Evolutionary conservation across 192 early-diverging fungal species (phyloP), one percentile per base, ranked within the genome.

Genomic region (Funneliformis mosseae): DNA sequence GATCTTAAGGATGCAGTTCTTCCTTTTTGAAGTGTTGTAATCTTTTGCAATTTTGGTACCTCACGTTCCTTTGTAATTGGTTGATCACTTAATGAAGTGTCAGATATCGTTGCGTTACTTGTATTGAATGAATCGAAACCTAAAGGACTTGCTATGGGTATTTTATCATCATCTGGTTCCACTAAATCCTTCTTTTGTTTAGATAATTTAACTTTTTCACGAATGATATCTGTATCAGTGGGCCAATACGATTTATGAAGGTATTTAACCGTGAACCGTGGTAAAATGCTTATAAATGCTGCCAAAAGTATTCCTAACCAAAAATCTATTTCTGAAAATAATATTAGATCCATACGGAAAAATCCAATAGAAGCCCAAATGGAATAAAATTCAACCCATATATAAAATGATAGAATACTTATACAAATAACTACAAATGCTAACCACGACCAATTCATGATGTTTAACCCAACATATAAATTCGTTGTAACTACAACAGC

Each of bases 181-280:
- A 33, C 33, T 8, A 12, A 45, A 48, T 39, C 64, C 14, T 18
- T 55, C 68, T 12, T 27, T 42, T 68, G 4, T 33, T 25, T 67
- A 68, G 14, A 0, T 5, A 55, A 69, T 78, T 25, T 68, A 27
- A 91, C 86, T 76, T 92, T 88, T 86, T 97, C 96, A 62, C 94
- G 95, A 67, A 98, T 89, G 50, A 98, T 90, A 39, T 96, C 92
- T 8, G 91, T 91, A 83, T 98, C 95, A 60, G 88, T 94, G 1
- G 97, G 97, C 43, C 85, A 85, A 81, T 93, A 90, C 45, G 91
- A 88, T 41, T 94, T 93, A 18, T 89, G 85, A 55, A 87, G 83
- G 82, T 92, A 93, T 84, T 93, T 92, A 62, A 87, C 84, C 39
- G 88, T 83, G 61, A 92, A 87, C 55, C 94, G 92, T 25, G 97